Evolutionary conservation across 768 basidiomycete species (phyloP), one percentile per base, ranked within the genome.

Genomic region (Russula compacta): DNA sequence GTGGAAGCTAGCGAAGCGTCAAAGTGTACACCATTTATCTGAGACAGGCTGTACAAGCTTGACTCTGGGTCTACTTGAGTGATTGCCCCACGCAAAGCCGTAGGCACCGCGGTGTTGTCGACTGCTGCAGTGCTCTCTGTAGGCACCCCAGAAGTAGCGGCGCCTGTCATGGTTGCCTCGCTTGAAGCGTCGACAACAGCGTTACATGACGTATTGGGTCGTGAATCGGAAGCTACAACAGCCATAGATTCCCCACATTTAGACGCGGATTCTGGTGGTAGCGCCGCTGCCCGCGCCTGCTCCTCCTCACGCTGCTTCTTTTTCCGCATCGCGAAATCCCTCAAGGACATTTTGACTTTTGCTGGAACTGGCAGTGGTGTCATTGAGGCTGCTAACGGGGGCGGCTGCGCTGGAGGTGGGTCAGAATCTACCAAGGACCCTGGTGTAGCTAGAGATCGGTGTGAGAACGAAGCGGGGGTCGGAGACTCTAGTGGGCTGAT

Each of bases 301-400:
- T 64, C 65, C 49, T 64, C 63, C 39, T 64, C 65, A n/a, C 64
- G 58, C 57, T 66, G 63, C 40, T 66, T 65, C 59, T 59, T 66
- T 56, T 61, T 66, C 56, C 65, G 53, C 64, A 66, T 53, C 17
- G 63, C 60, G 11, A 66, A 66, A 50, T 66, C 65, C 38, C 61
- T 66, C 53, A 66, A 42, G n/a, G 65, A 66, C 59, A 66, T 55
- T 52, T 66, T 66, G 55, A 66, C 65, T 57, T 66, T 66, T 21
- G 24, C 24, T 29, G 63, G 59, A 24, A n/a, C 43, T 19, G 53
- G 47, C 9, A 48, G 63, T 8, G 59, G 57, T n/a, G 63, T 56
- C 14, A 51, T 24, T 12, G 59, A 11, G 15, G 33, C 33, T 1
- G 14, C 35, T 19, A n/a, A 4, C 19, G 53, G 50, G 14, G 39